phyloP scores from a whole-genome alignment of 805 yeast genomes.

The Myxozyma kluyveri region DNA sequence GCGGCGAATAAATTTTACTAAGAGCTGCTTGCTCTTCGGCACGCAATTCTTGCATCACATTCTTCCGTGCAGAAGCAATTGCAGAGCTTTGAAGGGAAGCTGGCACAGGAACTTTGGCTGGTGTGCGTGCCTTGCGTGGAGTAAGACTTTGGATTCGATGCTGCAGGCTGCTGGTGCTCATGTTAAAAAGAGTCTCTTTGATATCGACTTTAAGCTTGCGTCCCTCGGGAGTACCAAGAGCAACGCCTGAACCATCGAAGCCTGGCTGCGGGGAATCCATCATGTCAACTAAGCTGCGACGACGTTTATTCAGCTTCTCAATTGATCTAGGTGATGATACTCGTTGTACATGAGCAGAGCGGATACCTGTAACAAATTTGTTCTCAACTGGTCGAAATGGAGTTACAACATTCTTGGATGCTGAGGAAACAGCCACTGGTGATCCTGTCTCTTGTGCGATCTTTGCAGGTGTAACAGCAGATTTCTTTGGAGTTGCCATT shows the following conservation, averaged over 20 bases:
- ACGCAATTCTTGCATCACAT: slow-evolving; percentile 6
- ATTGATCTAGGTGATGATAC: background rate
- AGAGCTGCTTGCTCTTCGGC: slow-evolving; percentile 21
- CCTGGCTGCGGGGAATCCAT: background rate
- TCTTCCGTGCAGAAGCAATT: slow-evolving; percentile 4
- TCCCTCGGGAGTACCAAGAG: slow-evolving; percentile 26
- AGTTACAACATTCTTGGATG: too few species aligned
- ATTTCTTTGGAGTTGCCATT: background rate
- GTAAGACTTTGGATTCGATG: slow-evolving; percentile 27
- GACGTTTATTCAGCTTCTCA: background rate
- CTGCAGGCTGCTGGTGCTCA: slow-evolving; percentile 19
- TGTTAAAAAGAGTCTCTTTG: slow-evolving; percentile 15
- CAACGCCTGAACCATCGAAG: slow-evolving; percentile 18
- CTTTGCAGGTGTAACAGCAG: background rate
- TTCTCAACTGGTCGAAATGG: slow-evolving; percentile 1
- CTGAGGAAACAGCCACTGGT: too few species aligned
- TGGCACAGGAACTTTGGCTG: slow-evolving; percentile 10
- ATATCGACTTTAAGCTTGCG: slow-evolving; percentile 21
- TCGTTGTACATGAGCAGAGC: background rate
- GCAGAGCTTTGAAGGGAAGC: background rate
- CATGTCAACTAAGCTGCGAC: slow-evolving; percentile 21
- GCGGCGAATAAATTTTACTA: slow-evolving; percentile 25
- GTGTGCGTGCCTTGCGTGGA: slow-evolving; percentile 22
- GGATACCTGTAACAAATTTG: background rate
- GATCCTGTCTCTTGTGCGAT: too few species aligned